Percentiles rank a stretch among this genome's conserved stretches.
Evolutionary conservation across 2,329 filamentous ascomycete species (phyloP).

Genomic region (Trichoderma koningii): DNA sequence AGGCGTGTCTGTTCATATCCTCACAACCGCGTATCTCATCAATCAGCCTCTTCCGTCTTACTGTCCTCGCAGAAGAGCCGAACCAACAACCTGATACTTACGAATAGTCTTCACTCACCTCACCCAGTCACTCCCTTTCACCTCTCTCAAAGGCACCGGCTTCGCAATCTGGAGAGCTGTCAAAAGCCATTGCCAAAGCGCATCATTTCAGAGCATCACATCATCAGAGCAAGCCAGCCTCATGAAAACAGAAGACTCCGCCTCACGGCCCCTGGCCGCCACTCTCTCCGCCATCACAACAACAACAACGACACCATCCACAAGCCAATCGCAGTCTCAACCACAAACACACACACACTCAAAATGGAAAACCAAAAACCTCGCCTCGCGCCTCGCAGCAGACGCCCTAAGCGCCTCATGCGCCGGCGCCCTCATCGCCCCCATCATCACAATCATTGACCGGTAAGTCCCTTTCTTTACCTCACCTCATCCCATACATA

Average conservation of each 20-base stretch:
- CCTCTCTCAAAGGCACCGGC: background rate
- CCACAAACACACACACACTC: conserved; percentile 1
- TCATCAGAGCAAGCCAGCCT: background rate
- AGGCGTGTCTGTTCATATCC: background rate
- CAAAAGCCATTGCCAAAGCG: too few relatives aligned
- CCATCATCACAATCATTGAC: conserved; percentile 85
- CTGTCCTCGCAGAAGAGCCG: background rate
- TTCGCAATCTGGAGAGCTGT: background rate
- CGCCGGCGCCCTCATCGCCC: conserved; percentile 76
- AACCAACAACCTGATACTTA: background rate
- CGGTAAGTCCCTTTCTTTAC: conserved; percentile 52
- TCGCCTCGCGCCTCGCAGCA: conserved; percentile 65
- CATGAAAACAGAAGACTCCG: conserved; percentile 20
- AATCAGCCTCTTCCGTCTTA: background rate
- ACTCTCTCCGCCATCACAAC: background rate
- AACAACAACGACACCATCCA: background rate
- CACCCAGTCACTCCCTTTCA: background rate
- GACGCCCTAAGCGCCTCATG: conserved; percentile 70
- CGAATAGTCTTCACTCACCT: background rate
- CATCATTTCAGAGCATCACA: background rate
- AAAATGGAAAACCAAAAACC: conserved; percentile 74
- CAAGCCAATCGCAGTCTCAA: background rate
- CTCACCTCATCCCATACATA: background rate
- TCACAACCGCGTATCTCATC: background rate
- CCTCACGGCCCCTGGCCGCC: background rate